phyloP scores from a whole-genome alignment of 2,329 filamentous ascomycete species.

The Xylariaceae sp. region DNA sequence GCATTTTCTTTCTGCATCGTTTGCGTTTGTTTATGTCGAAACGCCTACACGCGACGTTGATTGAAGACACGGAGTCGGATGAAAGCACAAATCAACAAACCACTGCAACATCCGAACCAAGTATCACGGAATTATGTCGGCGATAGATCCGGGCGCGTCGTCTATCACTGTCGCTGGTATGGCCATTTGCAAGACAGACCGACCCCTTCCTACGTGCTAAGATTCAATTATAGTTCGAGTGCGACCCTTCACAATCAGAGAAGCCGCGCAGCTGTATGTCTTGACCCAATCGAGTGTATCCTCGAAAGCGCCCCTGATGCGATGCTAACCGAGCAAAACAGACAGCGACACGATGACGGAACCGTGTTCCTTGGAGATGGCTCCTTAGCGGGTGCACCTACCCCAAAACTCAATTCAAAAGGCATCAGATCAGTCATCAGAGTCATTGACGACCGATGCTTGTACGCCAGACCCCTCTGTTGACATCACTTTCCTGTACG shows the following conservation, averaged over 20 bases:
- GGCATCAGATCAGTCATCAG: conserved; percentile 91
- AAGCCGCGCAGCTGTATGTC: conserved; percentile 81
- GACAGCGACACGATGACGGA: conserved; percentile 71
- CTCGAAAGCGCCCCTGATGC: neutral
- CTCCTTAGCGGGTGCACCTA: conserved; percentile 80
- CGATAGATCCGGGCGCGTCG: conserved; percentile 45
- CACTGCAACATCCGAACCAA: too few relatives aligned
- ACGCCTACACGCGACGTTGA: too few relatives aligned
- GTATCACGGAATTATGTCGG: conserved; percentile 27
- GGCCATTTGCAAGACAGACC: conserved; percentile 13
- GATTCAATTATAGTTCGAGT: conserved; percentile 53
- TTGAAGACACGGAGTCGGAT: too few relatives aligned
- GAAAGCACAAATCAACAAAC: too few relatives aligned
- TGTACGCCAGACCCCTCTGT: conserved; percentile 58
- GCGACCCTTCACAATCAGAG: conserved; percentile 75
- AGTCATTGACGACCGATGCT: conserved; percentile 89
- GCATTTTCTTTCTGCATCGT: too few relatives aligned
- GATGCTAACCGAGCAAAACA: conserved; percentile 27
- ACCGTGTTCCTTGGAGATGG: conserved; percentile 95
- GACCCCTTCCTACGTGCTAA: neutral
- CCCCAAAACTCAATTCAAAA: conserved; percentile 79
- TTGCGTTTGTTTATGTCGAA: too few relatives aligned
- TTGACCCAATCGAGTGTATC: neutral
- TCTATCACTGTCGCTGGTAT: conserved; percentile 58
- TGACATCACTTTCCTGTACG: neutral